Percentiles rank a stretch among this genome's conserved stretches.
Evolutionary conservation across 2,329 filamentous ascomycete species (phyloP).

Genomic region (Diaporthe longicolla): DNA sequence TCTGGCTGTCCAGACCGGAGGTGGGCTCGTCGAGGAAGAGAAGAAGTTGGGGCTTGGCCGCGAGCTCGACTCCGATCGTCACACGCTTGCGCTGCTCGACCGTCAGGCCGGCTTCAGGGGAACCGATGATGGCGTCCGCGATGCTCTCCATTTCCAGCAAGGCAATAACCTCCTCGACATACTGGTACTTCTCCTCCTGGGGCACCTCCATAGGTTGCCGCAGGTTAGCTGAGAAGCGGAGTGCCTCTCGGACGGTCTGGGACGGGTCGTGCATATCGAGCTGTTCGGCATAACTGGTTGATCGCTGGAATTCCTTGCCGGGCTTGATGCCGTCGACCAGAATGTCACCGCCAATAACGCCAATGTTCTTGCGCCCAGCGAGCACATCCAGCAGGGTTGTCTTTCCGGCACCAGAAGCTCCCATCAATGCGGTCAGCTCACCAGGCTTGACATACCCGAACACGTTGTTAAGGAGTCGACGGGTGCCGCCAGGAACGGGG

Average conservation of each 20-base stretch:
- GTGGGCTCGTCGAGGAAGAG: constrained; percentile 87
- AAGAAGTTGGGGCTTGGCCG: constrained; percentile 83
- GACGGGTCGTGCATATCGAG: constrained; percentile 74
- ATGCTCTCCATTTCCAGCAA: constrained; percentile 72
- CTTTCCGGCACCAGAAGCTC: constrained; percentile 88
- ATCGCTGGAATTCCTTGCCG: constrained; percentile 72
- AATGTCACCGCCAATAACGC: constrained; percentile 70
- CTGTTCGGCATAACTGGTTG: constrained; percentile 74
- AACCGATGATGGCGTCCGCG: constrained; percentile 71
- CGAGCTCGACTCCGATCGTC: constrained; percentile 93
- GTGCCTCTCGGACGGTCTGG: constrained; percentile 74
- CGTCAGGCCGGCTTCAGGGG: constrained; percentile 77
- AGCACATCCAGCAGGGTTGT: constrained; percentile 87
- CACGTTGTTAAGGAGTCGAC: constrained; percentile 68
- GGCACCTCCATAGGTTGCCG: constrained; percentile 69
- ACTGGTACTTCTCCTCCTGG: constrained; percentile 68
- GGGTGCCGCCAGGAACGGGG: constrained; percentile 68
- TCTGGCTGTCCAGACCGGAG: constrained; percentile 79
- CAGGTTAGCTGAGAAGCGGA: constrained; percentile 74
- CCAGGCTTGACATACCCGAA: constrained; percentile 83
- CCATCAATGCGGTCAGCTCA: constrained; percentile 84
- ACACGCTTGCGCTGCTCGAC: constrained; percentile 79
- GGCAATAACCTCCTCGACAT: constrained; percentile 71
- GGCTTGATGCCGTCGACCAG: constrained; percentile 70
- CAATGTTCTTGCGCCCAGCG: constrained; percentile 72